Base-by-base conservation (phyloP, 1,284 basidiomycete species). In the Cutaneotrichosporon arboriforme region DNA sequence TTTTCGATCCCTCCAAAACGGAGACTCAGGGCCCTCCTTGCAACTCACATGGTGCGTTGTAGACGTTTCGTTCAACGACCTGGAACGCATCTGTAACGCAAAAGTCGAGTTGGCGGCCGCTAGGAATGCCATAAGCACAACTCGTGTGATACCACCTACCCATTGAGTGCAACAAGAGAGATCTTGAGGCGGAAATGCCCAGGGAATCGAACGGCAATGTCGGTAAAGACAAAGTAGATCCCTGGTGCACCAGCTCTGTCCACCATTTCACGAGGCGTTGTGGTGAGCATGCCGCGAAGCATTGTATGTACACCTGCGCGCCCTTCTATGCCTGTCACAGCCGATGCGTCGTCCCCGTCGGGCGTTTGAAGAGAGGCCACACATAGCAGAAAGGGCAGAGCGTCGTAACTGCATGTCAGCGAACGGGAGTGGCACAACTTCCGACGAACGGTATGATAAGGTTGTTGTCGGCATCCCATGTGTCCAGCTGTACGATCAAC, bases 171-270 rank as follows among this genome's bases (percentile, higher is more conserved):
- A 45, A 18, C 18, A 45, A 33, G 18, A 35, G 17, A 18, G 18
- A 45, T 21, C 83, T 81, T 42, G 94, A 78, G 61, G 26, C 84
- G 81, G 74, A 86, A 94, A 14, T 79, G 80, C 14, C 90, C 90
- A 26, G 81, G 78, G 76, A 81, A 81, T 13, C 87, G 81, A 51
- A 94, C 82, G 67, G 87, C 88, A 61, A 90, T 86, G 70, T 94
- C 91, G 8, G 90, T 85, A 67, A 93, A 94, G 47, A 91, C 77
- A 67, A 94, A 92, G 72, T 87, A 92, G 34, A 88, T 77, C 8
- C 88, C 87, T 60, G 80, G 78, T 35, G 84, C 82, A 39, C 88
- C 88, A 68, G 87, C 83, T 38, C 84, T 78, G 67, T 91, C 86
- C 58, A 85, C 81, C 65, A 90, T 77, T 49, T 85, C 81, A 41